Base-by-base conservation (phyloP, 179 eudicot species). In the Corrigiola litoralis region DNA sequence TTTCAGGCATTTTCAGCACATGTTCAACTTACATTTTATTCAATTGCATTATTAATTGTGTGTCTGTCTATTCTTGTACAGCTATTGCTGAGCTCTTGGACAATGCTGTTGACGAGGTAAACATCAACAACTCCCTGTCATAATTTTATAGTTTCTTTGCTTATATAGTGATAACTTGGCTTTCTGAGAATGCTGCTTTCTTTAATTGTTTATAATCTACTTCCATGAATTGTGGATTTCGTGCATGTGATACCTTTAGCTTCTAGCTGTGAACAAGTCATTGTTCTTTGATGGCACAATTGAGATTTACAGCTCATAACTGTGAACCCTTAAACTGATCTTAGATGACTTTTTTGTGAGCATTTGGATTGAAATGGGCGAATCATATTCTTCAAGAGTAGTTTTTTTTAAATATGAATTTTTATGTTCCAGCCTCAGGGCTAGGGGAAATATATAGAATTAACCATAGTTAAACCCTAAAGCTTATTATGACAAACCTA, bases 31-130 rank as follows among this genome's bases (percentile, higher is more conserved):
- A 21, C 27, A n/a, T 2, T 56, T 31, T 17, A 31, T 11, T 31
- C 1, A 20, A 36, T 13, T 66, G 13, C 48, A 24, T 37, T 36
- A 29, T 9, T 8, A 13, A 16, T 36, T 50, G 49, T 17, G 12
- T 12, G 17, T 12, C 16, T 34, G 25, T 53, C 21, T 5, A 33
- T 55, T 25, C 1, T 70, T 38, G 61, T 48, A 40, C 77, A 81
- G 99, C 99, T 41, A 87, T 94, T 60, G 99, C 99, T 13, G 99
- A 94, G 85, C 92, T 94, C 55, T 79, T 94, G 84, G 99, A 90
- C 66, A 94, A 94, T 79, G 86, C 95, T 34, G 89, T 94, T 53
- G 99, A 94, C 65, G 99, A 94, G 99, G 98, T 92, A 66, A 71
- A 52, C 66, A 14, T 1, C 28, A 14, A 21, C 55, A 38, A 33